These are phyloP conservation scores for Eutypella sp. DNA, from an alignment of 2,329 filamentous ascomycete genomes.

Conservation along the genomic window DNA sequence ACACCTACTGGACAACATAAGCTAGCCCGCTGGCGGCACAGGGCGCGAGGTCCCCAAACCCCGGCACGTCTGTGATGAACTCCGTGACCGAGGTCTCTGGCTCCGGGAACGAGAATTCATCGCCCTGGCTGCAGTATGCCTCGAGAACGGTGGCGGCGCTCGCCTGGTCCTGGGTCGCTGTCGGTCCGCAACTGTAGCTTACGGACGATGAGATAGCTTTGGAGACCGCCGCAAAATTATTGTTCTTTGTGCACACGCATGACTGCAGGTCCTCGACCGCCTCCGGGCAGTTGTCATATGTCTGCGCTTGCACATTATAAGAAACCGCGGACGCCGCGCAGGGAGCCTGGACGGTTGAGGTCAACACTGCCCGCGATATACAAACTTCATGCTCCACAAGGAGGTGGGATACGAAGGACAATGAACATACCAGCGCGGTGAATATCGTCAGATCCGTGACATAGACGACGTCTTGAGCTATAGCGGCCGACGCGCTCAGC, in stretches of 20 bases:
- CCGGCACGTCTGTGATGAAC: conserved; percentile 47
- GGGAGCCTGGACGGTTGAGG: conserved; percentile 38
- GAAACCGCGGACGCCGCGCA: conserved; percentile 44
- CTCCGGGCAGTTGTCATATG: conserved; percentile 37
- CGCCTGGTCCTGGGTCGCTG: conserved; percentile 42
- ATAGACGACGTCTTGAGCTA: conserved; percentile 23
- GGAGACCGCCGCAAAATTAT: conserved; percentile 33
- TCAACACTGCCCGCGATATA: background rate
- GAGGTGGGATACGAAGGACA: too few relatives aligned
- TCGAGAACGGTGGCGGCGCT: conserved; percentile 41
- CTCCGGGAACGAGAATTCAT: conserved; percentile 33
- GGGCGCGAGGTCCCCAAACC: conserved; percentile 36
- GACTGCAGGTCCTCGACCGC: conserved; percentile 41
- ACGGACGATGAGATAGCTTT: conserved; percentile 35
- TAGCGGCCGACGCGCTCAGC: conserved; percentile 9
- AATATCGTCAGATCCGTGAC: conserved; percentile 28
- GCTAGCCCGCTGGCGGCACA: conserved; percentile 37
- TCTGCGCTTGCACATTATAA: conserved; percentile 38
- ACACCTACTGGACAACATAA: conserved; percentile 33
- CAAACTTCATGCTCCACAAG: too few relatives aligned
- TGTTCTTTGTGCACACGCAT: conserved; percentile 48
- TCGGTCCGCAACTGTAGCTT: conserved; percentile 38
- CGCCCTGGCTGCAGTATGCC: conserved; percentile 44
- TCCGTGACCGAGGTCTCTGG: conserved; percentile 39
- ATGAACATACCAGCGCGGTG: conserved; percentile 22